A percentile compares a stretch with the other conserved stretches of the same genome.
Conservation (phyloP, 257 asterid species). For the Nicotiana obtusifolia region DNA sequence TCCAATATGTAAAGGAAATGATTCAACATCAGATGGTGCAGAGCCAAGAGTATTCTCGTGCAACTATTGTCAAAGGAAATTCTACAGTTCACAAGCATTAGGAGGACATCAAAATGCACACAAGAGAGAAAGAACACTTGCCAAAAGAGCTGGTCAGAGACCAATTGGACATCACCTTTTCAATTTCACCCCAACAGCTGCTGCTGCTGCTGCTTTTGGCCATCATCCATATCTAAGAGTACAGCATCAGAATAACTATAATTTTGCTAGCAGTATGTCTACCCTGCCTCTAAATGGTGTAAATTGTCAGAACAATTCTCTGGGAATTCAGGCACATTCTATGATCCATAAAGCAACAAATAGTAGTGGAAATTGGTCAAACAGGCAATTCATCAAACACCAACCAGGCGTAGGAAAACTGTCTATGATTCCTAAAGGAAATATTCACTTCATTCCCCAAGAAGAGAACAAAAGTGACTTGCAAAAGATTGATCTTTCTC, state of each 20-base stretch:
- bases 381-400: background rate
- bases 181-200: background rate
- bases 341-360: constrained; percentile 12
- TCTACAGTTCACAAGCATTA: constrained; percentile 46
- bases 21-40: background rate
- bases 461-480: background rate
- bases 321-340: constrained; percentile 19
- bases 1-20: too few relatives aligned
- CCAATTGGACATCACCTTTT: background rate
- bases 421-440: background rate
- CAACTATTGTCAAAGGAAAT: constrained; percentile 42
- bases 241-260: background rate
- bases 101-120: constrained; percentile 52
- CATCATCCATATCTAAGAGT: background rate
- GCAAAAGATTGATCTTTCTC: constrained; percentile 23
- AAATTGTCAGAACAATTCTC: background rate
- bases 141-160: constrained; percentile 11
- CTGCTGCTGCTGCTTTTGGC: constrained; percentile 9
- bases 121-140: constrained; percentile 34
- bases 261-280: background rate
- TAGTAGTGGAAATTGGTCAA: background rate
- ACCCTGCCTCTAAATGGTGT: constrained; percentile 9
- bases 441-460: background rate
- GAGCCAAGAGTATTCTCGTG: constrained; percentile 17
- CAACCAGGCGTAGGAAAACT: constrained; percentile 15